Evolutionary conservation across 805 yeast genomes (phyloP), one percentile per base, ranked within the genome.

Genomic region (Candida orba): DNA sequence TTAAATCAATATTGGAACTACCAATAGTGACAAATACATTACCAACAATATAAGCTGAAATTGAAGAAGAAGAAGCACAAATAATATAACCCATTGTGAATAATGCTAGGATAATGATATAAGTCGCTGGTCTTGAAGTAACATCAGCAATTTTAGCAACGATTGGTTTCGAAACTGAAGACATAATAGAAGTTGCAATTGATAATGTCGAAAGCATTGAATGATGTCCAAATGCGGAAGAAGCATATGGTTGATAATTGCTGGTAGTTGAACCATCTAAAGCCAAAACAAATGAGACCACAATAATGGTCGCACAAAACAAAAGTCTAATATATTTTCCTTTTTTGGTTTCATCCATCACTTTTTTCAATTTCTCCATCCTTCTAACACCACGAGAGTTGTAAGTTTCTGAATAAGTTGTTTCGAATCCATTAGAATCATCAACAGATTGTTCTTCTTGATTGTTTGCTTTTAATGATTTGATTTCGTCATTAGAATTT

Each of bases 131-230:
- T 46, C 72, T 62, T 4, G 72, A 71, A 33, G 66, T 56, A 29
- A 66, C 59, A 47, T 69, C 72, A 3, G 72, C 59, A 23, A 68
- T 38, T 50, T 67, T 69, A 25, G 72, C 72, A 52, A 69, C 50
- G 17, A 68, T 51, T 5, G 73, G 68, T 41, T 65, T 60, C 3
- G 64, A 56, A 13, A 67, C 66, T 18, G 72, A 65, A 37, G 62
- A 58, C 36, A 68, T 57, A 40, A 70, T 62, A n/a, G 64, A 57
- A 20, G 64, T 64, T 4, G 70, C 70, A 29, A 70, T 67, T 18
- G 60, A 57, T 9, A 67, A 54, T 12, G 70, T 66, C 1, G 73
- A 57, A n/a, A 69, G 46, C 56, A 69, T 56, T 2, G 74, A 65
- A 46, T 67, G 72, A 25, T 60, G 60, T 34, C 59, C 54, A 50